phyloP scores from a whole-genome alignment of 2,329 filamentous ascomycete species.

The Beauveria pseudobassiana region DNA sequence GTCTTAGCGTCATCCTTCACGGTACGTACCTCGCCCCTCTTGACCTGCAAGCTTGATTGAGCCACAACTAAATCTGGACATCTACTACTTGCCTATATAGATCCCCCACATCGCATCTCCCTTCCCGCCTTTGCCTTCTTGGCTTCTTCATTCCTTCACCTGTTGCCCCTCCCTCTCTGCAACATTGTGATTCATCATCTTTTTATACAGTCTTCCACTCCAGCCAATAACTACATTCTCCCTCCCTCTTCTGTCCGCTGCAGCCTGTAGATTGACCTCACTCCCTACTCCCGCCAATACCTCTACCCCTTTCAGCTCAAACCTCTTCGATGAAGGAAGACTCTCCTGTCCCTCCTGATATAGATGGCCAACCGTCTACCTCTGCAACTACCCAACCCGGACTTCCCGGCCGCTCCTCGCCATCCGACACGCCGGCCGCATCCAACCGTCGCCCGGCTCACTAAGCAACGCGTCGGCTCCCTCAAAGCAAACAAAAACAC shows the following conservation, averaged over 20 bases:
- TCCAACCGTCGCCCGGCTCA: constrained; percentile 25
- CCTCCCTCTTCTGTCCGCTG: neutral
- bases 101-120: constrained; percentile 6
- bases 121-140: neutral
- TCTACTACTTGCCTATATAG: constrained; percentile 2
- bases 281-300: neutral
- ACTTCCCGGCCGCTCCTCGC: constrained; percentile 28
- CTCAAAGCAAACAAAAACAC: constrained; percentile 22
- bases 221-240: neutral
- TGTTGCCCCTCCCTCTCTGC: neutral
- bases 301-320: neutral
- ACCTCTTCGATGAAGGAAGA: constrained; percentile 56
- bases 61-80: neutral
- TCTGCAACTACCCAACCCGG: constrained; percentile 47
- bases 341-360: constrained; percentile 44
- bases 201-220: neutral
- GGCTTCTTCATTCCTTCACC: neutral
- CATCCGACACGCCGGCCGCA: constrained; percentile 22
- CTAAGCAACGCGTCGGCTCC: constrained; percentile 14
- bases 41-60: no score
- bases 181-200: neutral
- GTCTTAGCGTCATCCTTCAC: no score
- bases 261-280: constrained; percentile 1
- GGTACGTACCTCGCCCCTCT: no score
- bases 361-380: constrained; percentile 47